Evolutionary conservation across 2,329 filamentous ascomycete genomes (phyloP), one percentile per base, ranked within the genome.

Genomic region (Neonectria magnoliae): DNA sequence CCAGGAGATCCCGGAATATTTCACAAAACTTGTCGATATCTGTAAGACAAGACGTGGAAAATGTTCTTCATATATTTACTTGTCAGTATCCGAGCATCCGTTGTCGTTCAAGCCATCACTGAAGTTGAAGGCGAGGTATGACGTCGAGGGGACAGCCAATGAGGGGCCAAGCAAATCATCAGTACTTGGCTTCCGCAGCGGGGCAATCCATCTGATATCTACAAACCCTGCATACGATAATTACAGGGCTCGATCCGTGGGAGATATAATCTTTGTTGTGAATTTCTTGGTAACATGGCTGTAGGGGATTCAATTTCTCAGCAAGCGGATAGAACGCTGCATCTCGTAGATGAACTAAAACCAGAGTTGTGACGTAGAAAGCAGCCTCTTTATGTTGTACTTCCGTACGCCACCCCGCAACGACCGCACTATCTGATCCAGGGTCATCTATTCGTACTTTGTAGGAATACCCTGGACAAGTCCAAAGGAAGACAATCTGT

Each of bases 131-230:
- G 29, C n/a, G n/a, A 57, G 25, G 7, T 31, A 53, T 62, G 54
- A 57, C 54, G 47, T 62, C 48, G 36, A 41, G 14, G 10, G n/a
- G 16, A 13, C 25, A 14, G 27, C 53, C 53, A 58, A 62, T 58
- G 60, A 62, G 54, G 47, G 53, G 45, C 45, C 41, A 60, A 50
- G 25, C n/a, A 33, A 18, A 50, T 20, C 11, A 48, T 29, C 33
- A 36, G 36, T 27, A 48, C 41, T 45, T 18, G 27, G 41, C 41
- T 31, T 27, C 16, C 22, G 27, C 42, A 29, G 52, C 25, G 56
- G 56, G 45, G 56, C 56, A 29, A 29, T 25, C 18, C 25, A 25
- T 25, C 25, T 25, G 2, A 25, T 25, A 25, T 25, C 25, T 6
- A 25, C 25, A 25, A 20, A 36, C 22, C 31, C 29, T 57, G 55